Conservation (phyloP, 805 yeast genomes). For the Barnettozyma pratensis region DNA sequence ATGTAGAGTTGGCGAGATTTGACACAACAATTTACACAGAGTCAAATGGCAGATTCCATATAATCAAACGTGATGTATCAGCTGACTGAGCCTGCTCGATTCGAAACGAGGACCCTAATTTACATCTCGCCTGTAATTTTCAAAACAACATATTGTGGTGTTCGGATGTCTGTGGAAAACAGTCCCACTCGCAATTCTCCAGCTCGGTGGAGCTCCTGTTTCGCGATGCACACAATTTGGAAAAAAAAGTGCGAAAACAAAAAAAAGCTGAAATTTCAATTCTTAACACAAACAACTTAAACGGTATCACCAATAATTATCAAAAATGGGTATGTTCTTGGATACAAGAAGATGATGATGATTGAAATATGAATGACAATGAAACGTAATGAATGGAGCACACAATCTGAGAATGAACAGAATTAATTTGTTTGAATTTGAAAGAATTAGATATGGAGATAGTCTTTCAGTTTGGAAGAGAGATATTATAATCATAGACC, state of each 20-base stretch:
- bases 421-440: too few species aligned
- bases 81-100: too few species aligned
- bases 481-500: too few species aligned
- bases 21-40: too few species aligned
- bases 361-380: background rate
- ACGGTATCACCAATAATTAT: conserved; percentile 20
- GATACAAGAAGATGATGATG: background rate
- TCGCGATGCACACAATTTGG: conserved; percentile 2
- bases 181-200: conserved; percentile 13
- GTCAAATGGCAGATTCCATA: too few species aligned
- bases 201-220: conserved; percentile 11
- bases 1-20: too few species aligned
- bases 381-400: background rate
- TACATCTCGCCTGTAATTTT: background rate
- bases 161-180: conserved; percentile 17
- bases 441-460: too few species aligned
- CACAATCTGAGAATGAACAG: too few species aligned
- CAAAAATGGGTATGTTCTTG: conserved; percentile 27
- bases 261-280: conserved; percentile 9
- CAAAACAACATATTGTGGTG: conserved; percentile 8
- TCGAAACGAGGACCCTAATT: too few species aligned
- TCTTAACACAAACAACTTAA: conserved; percentile 3
- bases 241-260: conserved; percentile 4
- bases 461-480: too few species aligned
- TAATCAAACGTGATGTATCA: too few species aligned